Conservation (phyloP, 106 monocot species). For the Dioscorea alata region DNA sequence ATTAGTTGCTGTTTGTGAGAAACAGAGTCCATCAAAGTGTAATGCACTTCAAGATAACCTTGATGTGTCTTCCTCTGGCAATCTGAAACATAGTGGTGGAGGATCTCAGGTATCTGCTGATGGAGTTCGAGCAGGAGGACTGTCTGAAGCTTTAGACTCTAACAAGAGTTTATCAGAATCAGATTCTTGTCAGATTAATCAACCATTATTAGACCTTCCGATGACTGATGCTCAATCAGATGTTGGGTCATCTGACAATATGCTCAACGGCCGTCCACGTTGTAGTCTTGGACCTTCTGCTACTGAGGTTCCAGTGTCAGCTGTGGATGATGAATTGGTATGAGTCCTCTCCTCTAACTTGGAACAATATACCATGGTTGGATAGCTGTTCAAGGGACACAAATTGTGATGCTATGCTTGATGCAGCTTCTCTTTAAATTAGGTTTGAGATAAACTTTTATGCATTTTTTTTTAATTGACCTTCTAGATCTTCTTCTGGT, state of each 20-base stretch:
- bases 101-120: constrained; percentile 1
- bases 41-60: constrained; percentile 5
- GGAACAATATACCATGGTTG: too few species aligned
- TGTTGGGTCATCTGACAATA: constrained; percentile 8
- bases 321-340: constrained; percentile 31
- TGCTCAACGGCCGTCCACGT: constrained; percentile 1
- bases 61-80: constrained; percentile 3
- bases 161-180: background rate
- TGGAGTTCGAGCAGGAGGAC: background rate
- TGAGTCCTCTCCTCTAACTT: too few species aligned
- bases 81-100: constrained; percentile 9
- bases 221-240: constrained; percentile 30
- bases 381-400: too few species aligned
- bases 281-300: constrained; percentile 16
- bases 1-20: constrained; percentile 9
- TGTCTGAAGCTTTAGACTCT: constrained; percentile 12
- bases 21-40: constrained; percentile 3
- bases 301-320: constrained; percentile 2
- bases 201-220: background rate
- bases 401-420: too few species aligned
- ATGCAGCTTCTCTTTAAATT: too few species aligned
- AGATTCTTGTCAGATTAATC: constrained; percentile 10
- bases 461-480: too few species aligned
- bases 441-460: too few species aligned
- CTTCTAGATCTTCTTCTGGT: too few species aligned